Evolutionary conservation across 192 early-diverging fungal species (phyloP), one percentile per base, ranked within the genome.

Genomic region (Umbelopsis sp.): DNA sequence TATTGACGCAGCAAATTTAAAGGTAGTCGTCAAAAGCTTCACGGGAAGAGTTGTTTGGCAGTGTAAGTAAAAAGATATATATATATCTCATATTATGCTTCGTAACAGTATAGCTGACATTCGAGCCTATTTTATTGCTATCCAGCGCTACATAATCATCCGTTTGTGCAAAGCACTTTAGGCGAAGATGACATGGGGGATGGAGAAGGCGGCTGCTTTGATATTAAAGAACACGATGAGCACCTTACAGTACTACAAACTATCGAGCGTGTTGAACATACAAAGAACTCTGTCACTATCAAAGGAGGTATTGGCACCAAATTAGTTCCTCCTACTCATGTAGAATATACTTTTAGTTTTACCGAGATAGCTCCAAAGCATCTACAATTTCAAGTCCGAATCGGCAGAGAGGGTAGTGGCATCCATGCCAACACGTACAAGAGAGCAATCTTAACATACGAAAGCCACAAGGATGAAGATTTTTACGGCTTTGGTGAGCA

Each of bases 401-500:
- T 80, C 10, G 68, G 49, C 37, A 41, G 33, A 5, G 23, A 50
- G 22, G 46, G 37, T 16, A 23, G 18, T 13, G n/a, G 33, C 6
- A 15, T 44, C 37, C 68, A 50, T 6, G 11, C 46, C 1, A 45
- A 55, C 4, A 44, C 69, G 1, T 73, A 77, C 30, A 25, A 53
- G 13, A 67, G 76, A 44, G 16, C 74, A 1, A 46, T 82, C 1
- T 41, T 81, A 11, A 70, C 71, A 0, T 72, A 52, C n/a, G 68
- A 27, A 7, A 70, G 71, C 25, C 49, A 66, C 23, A 58, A 46
- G 13, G 79, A 77, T 11, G 81, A 82, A 74, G 50, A 77, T 0
- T 73, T 82, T 55, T 82, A 80, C 74, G 81, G 81, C 1, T 82
- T 82, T 69, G 81, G 81, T 46, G 74, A 82, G 41, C 81, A 82